Evolutionary conservation across 371 early-diverging fungal species (phyloP).

Genomic region (Saksenaea oblongispora): DNA sequence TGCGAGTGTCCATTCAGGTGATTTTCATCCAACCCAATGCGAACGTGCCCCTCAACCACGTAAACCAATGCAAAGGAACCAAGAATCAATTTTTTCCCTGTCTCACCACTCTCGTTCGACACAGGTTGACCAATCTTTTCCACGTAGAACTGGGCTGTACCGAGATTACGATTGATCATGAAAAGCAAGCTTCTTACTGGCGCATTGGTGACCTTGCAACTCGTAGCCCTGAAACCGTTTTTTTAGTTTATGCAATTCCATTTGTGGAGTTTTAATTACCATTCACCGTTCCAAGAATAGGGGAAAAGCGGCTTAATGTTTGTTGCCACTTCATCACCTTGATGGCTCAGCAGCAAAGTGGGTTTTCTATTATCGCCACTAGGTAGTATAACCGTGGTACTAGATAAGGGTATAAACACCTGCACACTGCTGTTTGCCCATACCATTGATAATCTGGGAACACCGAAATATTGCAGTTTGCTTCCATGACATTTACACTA

Average conservation of each 20-base stretch:
- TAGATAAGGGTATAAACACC: constrained; percentile 3
- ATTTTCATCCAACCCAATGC: constrained; percentile 49
- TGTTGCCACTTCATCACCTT: constrained; percentile 56
- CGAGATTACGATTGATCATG: constrained; percentile 51
- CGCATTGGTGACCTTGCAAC: constrained; percentile 50
- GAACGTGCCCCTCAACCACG: constrained; percentile 60
- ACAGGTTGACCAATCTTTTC: constrained; percentile 45
- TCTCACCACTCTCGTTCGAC: constrained; percentile 41
- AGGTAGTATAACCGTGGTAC: constrained; percentile 42
- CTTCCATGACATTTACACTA: constrained; percentile 50
- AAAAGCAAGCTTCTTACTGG: constrained; percentile 60
- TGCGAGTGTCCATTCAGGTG: constrained; percentile 24
- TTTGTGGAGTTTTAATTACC: constrained; percentile 34
- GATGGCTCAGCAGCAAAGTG: constrained; percentile 54
- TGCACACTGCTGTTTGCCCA: constrained; percentile 14
- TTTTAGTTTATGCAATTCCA: not conserved
- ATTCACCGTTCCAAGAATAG: constrained; percentile 64
- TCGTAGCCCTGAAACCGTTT: constrained; percentile 27
- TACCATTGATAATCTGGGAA: constrained; percentile 67
- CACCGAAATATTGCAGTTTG: constrained; percentile 62
- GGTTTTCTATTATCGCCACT: constrained; percentile 21
- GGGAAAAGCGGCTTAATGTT: constrained; percentile 61
- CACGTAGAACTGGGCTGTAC: constrained; percentile 40
- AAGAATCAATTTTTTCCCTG: constrained; percentile 53
- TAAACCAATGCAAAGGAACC: constrained; percentile 61